Base-by-base conservation (phyloP, 441 rosid genomes). In the Pelargonium fulgidum region DNA sequence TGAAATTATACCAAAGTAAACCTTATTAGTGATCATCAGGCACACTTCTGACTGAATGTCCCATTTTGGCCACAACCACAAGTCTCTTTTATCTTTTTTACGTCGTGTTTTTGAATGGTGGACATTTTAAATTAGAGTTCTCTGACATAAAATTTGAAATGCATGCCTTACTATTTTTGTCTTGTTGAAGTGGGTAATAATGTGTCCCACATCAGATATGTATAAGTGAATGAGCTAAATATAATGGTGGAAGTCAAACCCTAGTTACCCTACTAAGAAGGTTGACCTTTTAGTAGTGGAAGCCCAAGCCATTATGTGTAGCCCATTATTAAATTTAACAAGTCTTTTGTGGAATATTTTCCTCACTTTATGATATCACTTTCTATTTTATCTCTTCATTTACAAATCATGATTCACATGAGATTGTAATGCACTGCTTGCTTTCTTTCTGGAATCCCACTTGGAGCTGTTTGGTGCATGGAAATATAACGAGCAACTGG, bases 401-500 rank as follows among this genome's bases (percentile, higher is more conserved):
- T 48, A 4, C 44, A 58, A 20, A 61, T 75, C 19, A 62, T 11
- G 58, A 20, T 26, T 74, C 47, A 58, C 41, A 59, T 62, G 52
- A 72, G 68, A 68, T 63, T 73, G 72, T 79, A 81, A 83, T 83
- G 71, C 66, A 66, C 79, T 66, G 76, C 24, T 61, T 71, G 64
- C 29, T 73, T 79, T 68, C 65, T 62, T 76, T 75, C 56, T 44
- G 65, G 63, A 74, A 62, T 77, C 82, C 50, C 77, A 47, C 79
- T 77, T 78, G 85, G 99, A 86, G 89, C 85, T 84, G 75, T 77
- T 76, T 59, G 79, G 75, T 75, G 72, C 69, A 16, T 71, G 75
- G 68, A 45, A 62, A 58, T 71, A 78, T 67, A 84, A 74, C 72
- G 72, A 76, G 77, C 79, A 80, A 76, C 47, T 75, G 82, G 20